phyloP scores from a whole-genome alignment of 2,329 filamentous ascomycete species.

The Xylaria sp. region DNA sequence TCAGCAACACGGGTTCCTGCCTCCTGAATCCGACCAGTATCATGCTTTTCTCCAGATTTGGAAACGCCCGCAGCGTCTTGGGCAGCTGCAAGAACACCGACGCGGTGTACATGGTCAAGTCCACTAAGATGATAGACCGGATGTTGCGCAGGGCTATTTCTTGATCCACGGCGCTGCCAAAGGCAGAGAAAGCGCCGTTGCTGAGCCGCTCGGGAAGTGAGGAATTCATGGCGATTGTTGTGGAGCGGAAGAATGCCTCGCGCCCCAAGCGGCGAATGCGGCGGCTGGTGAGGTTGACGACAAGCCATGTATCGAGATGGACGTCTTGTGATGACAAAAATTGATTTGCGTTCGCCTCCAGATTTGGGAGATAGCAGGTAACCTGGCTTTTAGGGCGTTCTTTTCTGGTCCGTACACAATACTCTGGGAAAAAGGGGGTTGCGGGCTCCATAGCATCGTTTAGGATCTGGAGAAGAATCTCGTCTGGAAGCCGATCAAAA shows the following conservation, averaged over 20 bases:
- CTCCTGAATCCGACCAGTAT: constrained; percentile 3
- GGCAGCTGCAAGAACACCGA: constrained; percentile 3
- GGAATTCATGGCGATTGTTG: constrained; percentile 19
- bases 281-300: constrained; percentile 14
- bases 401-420: neutral
- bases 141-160: constrained; percentile 5
- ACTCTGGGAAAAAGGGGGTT: constrained; percentile 16
- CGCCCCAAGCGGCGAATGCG: constrained; percentile 22
- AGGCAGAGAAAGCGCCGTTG: neutral
- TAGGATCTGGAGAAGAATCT: constrained; percentile 28
- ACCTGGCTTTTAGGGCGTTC: neutral
- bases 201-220: neutral
- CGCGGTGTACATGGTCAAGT: neutral
- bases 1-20: neutral
- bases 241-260: constrained; percentile 28
- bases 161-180: constrained; percentile 9
- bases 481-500: constrained; percentile 28
- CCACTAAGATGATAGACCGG: constrained; percentile 14
- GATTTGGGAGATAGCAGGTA: neutral
- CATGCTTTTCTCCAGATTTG: neutral
- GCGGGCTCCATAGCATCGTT: constrained; percentile 14
- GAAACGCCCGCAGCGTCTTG: constrained; percentile 8
- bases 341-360: neutral
- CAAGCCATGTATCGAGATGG: constrained; percentile 18
- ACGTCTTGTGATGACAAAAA: constrained; percentile 9